A percentile compares a stretch with the other conserved stretches of the same genome.
These are phyloP conservation scores for Ceratocystis diversiconidia DNA, from an alignment of 2,329 filamentous ascomycete genomes.

Conservation along the genomic window DNA sequence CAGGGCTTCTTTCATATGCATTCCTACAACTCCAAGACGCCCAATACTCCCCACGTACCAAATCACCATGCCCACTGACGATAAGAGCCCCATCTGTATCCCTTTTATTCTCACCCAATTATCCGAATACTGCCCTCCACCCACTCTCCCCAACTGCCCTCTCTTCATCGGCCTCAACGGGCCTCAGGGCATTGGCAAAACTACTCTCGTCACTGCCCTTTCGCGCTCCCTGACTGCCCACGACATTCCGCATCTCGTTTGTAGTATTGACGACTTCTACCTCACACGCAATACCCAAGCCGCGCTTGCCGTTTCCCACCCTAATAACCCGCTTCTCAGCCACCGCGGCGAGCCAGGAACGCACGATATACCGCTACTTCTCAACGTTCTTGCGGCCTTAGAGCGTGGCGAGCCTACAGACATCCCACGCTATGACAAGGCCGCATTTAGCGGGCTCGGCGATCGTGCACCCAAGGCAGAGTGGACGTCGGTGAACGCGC, in stretches of 20 bases:
- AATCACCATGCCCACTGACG: slow-evolving; percentile 43
- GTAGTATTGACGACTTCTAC: slow-evolving; percentile 86
- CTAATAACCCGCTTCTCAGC: slow-evolving; percentile 61
- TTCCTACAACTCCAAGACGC: not conserved
- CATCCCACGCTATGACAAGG: slow-evolving; percentile 74
- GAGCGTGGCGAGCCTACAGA: slow-evolving; percentile 48
- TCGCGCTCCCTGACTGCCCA: slow-evolving; percentile 42
- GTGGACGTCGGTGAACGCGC: slow-evolving; percentile 47
- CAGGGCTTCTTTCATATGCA: too few species aligned
- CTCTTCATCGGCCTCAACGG: slow-evolving; percentile 84
- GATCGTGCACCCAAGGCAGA: slow-evolving; percentile 50
- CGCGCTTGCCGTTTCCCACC: slow-evolving; percentile 48
- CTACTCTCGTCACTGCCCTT: slow-evolving; percentile 62
- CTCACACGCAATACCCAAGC: slow-evolving; percentile 56
- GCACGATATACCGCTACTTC: slow-evolving; percentile 54
- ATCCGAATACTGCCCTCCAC: slow-evolving; percentile 16
- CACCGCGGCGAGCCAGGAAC: slow-evolving; percentile 73
- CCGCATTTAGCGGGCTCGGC: slow-evolving; percentile 58
- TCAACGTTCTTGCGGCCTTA: slow-evolving; percentile 27
- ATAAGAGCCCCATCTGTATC: slow-evolving; percentile 64
- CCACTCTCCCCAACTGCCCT: slow-evolving; percentile 35
- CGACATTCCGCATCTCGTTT: slow-evolving; percentile 47
- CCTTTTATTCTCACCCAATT: slow-evolving; percentile 57
- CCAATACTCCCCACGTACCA: not conserved
- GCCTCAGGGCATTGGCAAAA: slow-evolving; percentile 85